Base-by-base conservation (phyloP, 495 filamentous ascomycete species). In the Penicillium flavigenum region DNA sequence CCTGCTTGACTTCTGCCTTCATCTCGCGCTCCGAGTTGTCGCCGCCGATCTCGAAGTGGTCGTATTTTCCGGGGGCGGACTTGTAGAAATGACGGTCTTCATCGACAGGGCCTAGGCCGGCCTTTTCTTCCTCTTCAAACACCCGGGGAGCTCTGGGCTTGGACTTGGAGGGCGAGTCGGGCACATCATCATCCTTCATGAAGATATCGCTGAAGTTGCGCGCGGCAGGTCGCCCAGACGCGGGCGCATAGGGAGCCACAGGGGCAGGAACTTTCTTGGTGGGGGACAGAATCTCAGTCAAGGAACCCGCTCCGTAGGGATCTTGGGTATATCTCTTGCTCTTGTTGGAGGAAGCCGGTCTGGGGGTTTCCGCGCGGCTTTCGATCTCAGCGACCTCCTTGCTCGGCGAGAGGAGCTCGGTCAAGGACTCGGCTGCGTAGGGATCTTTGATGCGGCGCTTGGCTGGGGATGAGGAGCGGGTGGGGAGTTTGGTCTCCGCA, bases 21-120 rank as follows among this genome's bases (percentile, higher is more conserved):
- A 76, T 49, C 54, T 76, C 67, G 54, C 70, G 63, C 8, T 55
- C 60, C 34, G 57, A 64, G 51, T 74, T 72, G 51, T 85, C 86
- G 60, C 88, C 87, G 38, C 80, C 86, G 67, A 97, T 85, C 53
- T 95, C 88, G 67, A 97, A 97, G 72, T 98, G 93, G 34, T 86
- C 74, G 72, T 86, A 97, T 65, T 89, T 93, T 63, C 83, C 82
- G 11, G 90, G 81, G 63, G 92, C 76, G 64, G 68, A 81, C 76
- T 79, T 86, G 75, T 80, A 80, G 65, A 45, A 45, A 10, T 47
- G 26, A 62, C 78, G 70, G 43, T 79, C 74, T 70, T 73, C 44
- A 5, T 77, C 67, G 45, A 73, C 63, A 51, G 53, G 53, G 0
- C 58, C 39, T 8, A 10, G 19, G 45, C 46, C 4, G 47, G 60